phyloP scores from a whole-genome alignment of 768 basidiomycete genomes.

The Xanthoconium purpureum region DNA sequence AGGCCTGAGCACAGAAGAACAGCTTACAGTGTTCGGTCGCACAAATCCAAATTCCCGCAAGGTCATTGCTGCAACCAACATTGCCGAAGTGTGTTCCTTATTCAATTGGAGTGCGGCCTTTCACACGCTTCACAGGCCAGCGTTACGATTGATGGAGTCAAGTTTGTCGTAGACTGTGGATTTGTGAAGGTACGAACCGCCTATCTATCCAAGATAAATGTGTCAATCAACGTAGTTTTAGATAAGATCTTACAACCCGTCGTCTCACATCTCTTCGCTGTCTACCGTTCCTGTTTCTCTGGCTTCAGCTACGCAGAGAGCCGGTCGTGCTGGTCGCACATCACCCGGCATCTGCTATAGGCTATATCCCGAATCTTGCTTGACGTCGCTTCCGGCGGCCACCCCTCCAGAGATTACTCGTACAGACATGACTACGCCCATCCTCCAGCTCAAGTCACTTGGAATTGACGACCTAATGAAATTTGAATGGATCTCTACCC shows the following conservation, averaged over 20 bases:
- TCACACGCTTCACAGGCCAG: conserved; percentile 58
- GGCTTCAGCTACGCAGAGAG: conserved; percentile 89
- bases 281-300: conserved; percentile 78
- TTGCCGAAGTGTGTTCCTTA: conserved; percentile 71
- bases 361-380: conserved; percentile 69
- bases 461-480: conserved; percentile 95
- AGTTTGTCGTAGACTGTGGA: conserved; percentile 90
- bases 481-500: conserved; percentile 92
- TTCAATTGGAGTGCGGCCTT: background rate
- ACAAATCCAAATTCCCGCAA: conserved; percentile 77
- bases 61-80: conserved; percentile 91
- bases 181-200: conserved; percentile 77
- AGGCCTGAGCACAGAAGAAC: conserved; percentile 84
- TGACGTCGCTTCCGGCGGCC: conserved; percentile 58
- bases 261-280: conserved; percentile 80
- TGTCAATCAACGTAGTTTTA: conserved; percentile 27
- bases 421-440: conserved; percentile 85
- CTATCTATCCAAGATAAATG: background rate
- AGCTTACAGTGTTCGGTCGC: conserved; percentile 79
- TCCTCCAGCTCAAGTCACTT: conserved; percentile 90
- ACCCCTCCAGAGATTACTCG: conserved; percentile 90
- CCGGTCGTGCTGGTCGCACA: conserved; percentile 93
- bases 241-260: conserved; percentile 90
- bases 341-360: conserved; percentile 91
- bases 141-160: conserved; percentile 94